These are phyloP conservation scores for Cercospora beticola DNA, from an alignment of 2,329 filamentous ascomycete species.

Conservation along the genomic window DNA sequence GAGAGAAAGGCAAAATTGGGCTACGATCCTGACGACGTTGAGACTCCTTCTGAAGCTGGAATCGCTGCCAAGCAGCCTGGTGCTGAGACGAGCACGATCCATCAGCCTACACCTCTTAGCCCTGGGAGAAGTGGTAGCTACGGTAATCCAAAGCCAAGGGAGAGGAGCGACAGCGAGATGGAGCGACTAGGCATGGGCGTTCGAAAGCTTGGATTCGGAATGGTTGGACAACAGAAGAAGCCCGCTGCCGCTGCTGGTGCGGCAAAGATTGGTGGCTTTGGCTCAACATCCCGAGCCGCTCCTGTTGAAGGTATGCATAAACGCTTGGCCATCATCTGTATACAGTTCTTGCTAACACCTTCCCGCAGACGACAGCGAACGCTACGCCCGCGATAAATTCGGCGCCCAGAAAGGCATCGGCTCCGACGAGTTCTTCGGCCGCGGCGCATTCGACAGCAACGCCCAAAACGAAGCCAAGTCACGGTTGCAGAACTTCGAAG, in stretches of 20 bases:
- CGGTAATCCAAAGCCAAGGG: slow-evolving; percentile 43
- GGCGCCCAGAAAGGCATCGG: slow-evolving; percentile 93
- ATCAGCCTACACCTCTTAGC: slow-evolving; percentile 74
- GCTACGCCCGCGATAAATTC: slow-evolving; percentile 84
- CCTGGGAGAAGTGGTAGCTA: slow-evolving; percentile 63
- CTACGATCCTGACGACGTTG: slow-evolving; percentile 83
- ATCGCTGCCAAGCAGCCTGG: slow-evolving; percentile 48
- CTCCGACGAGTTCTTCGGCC: slow-evolving; percentile 97
- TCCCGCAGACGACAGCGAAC: slow-evolving; percentile 66
- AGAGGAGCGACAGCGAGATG: slow-evolving; percentile 69
- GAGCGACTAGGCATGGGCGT: slow-evolving; percentile 90
- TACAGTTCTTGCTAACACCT: neutral
- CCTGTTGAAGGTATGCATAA: slow-evolving; percentile 59
- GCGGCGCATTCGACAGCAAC: slow-evolving; percentile 77
- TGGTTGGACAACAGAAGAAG: slow-evolving; percentile 60
- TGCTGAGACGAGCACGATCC: slow-evolving; percentile 55
- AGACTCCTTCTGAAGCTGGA: slow-evolving; percentile 51
- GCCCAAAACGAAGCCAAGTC: slow-evolving; percentile 82
- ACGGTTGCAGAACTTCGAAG: slow-evolving; percentile 87
- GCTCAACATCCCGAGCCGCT: slow-evolving; percentile 63
- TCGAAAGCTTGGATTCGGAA: slow-evolving; percentile 80
- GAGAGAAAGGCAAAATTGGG: slow-evolving; percentile 93
- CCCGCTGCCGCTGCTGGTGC: slow-evolving; percentile 48
- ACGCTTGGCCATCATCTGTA: neutral
- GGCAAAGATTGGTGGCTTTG: slow-evolving; percentile 73